Base-by-base conservation (phyloP, 1,139 yeast species). In the Blastobotrys proliferans region DNA sequence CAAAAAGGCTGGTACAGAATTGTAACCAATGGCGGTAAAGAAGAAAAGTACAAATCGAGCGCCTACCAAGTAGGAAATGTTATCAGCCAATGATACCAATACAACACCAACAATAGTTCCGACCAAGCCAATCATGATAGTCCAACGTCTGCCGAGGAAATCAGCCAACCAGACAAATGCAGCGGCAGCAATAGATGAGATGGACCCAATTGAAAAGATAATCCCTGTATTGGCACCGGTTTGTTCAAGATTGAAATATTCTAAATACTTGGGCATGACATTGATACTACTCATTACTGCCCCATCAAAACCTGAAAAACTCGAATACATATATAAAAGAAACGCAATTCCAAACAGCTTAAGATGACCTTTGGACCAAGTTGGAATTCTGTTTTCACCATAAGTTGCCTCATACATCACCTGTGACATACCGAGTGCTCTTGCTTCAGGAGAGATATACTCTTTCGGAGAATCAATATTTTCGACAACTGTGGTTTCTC, bases 221-320 rank as follows among this genome's bases (percentile, higher is more conserved):
- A 48, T 33, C 6, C 51, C 51, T 6, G 50, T 44, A 5, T 39
- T 28, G 11, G 48, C 19, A 10, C 46, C 50, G 2, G 46, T 30
- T 1, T 22, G 9, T 19, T 43, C 30, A 37, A 41, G 20, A 3
- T 45, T 45, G 29, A 41, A 48, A 27, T 46, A 44, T 8, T 44
- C 32, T 21, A 27, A 34, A 31, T 46, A 48, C 13, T 32, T 33
- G 11, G 35, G 41, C 51, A 48, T 46, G 20, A 41, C 50, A 19
- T 47, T 47, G n/a, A 46, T 51, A 35, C 41, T 31, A 27, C 41
- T 35, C 49, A 44, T 46, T 21, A 48, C 32, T 30, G 45, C 35
- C 14, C 51, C 51, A 30, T 47, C 51, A 35, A 38, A 48, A 50
- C 81, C 83, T 3, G 75, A 82, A 3, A 63, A 70, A 1, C 70